Conservation (phyloP, 805 yeast species). For the Maudiozyma turicensis region DNA sequence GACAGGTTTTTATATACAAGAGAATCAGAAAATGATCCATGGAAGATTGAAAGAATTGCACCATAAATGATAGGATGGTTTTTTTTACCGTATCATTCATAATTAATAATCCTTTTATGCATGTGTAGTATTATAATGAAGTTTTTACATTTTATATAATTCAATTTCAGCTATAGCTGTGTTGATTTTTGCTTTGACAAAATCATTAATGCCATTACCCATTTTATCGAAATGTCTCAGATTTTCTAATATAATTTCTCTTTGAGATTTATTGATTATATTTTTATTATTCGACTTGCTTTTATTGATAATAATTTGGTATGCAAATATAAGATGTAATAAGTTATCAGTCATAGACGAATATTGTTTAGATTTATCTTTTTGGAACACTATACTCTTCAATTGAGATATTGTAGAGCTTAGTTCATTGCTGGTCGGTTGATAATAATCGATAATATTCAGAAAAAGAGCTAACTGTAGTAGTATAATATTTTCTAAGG, state of each 20-base stretch:
- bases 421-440: background rate
- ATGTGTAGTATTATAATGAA: no score
- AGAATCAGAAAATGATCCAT: conserved; percentile 39
- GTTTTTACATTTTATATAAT: no score
- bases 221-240: no score
- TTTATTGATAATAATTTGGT: conserved; percentile 1
- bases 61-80: conserved; percentile 36
- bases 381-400: background rate
- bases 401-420: background rate
- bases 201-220: no score
- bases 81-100: background rate
- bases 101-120: background rate
- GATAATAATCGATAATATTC: conserved; percentile 4
- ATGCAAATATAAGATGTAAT: conserved; percentile 11
- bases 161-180: no score
- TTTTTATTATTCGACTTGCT: background rate
- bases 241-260: no score
- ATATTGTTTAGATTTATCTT: background rate
- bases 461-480: conserved; percentile 15
- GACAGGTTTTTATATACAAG: conserved; percentile 73
- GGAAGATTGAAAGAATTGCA: conserved; percentile 62
- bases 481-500: conserved; percentile 4
- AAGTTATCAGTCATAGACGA: background rate
- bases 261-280: background rate
- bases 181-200: no score